These are phyloP conservation scores for Rosa persica DNA, from an alignment of 306 rosid species.

Conservation along the genomic window DNA sequence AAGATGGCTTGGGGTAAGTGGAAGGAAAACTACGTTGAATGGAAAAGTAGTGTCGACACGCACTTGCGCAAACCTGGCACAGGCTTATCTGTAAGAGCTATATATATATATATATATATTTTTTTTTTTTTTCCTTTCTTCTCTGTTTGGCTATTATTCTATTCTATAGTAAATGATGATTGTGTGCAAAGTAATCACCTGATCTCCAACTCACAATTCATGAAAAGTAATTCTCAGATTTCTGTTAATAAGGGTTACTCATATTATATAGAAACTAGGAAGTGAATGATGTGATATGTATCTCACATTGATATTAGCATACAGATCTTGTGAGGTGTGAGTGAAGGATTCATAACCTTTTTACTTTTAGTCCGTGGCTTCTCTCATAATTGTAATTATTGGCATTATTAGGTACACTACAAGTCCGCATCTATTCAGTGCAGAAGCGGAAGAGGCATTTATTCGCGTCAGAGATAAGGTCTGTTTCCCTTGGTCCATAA, in stretches of 20 bases:
- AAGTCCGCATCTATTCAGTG: conserved; percentile 85
- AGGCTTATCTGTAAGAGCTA: conserved; percentile 78
- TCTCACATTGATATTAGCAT: background rate
- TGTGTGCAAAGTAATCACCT: conserved; percentile 3
- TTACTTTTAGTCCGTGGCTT: background rate
- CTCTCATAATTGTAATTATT: background rate
- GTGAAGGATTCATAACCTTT: conserved; percentile 5
- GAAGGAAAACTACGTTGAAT: conserved; percentile 73
- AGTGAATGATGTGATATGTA: background rate
- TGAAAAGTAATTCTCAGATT: background rate
- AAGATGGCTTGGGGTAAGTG: conserved; percentile 87
- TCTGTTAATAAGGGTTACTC: background rate
- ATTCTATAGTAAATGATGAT: background rate
- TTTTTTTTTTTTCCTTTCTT: conserved; percentile 21
- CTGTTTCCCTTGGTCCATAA: conserved; percentile 1
- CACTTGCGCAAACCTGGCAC: conserved; percentile 57
- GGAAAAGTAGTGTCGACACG: conserved; percentile 81
- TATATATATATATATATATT: too few species aligned
- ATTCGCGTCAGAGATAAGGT: conserved; percentile 85
- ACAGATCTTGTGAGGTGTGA: conserved; percentile 3
- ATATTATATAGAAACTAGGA: background rate
- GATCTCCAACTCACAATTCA: background rate
- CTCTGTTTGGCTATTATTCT: conserved; percentile 4
- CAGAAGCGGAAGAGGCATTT: conserved; percentile 85
- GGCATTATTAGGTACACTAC: conserved; percentile 70